These are phyloP conservation scores for Jackrogersella minutella DNA, from an alignment of 495 filamentous ascomycete species.

Conservation along the genomic window DNA sequence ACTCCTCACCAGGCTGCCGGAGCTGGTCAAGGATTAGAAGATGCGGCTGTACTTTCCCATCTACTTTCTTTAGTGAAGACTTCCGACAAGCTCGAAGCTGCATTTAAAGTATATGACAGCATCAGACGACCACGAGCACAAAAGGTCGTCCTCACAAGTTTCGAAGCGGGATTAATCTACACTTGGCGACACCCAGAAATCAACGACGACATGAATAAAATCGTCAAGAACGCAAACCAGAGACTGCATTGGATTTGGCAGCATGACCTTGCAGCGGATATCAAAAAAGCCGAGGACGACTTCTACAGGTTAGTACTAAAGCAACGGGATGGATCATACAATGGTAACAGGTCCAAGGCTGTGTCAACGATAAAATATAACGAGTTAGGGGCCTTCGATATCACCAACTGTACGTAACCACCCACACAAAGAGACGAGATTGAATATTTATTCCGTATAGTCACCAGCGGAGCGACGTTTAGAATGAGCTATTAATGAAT, in stretches of 20 bases:
- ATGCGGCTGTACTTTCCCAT: constrained; percentile 62
- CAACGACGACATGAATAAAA: constrained; percentile 53
- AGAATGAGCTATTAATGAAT: not conserved
- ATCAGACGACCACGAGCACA: constrained; percentile 53
- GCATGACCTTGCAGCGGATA: constrained; percentile 44
- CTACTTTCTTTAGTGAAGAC: constrained; percentile 48
- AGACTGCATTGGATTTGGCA: constrained; percentile 63
- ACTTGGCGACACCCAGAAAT: constrained; percentile 55
- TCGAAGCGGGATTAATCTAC: constrained; percentile 46
- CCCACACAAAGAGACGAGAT: not conserved
- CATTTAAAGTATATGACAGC: constrained; percentile 47
- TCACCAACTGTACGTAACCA: constrained; percentile 17
- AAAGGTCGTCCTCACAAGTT: constrained; percentile 58
- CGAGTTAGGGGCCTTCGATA: not conserved
- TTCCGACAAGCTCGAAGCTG: constrained; percentile 31
- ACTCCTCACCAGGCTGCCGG: constrained; percentile 70
- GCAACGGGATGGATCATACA: not conserved
- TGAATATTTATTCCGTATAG: not conserved
- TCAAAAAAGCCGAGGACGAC: constrained; percentile 36
- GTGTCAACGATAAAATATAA: not conserved
- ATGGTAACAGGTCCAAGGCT: constrained; percentile 15
- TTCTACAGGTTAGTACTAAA: constrained; percentile 28
- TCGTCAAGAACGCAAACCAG: constrained; percentile 51
- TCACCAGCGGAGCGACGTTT: not conserved
- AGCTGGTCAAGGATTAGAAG: constrained; percentile 68